Percentiles rank a stretch among this genome's conserved stretches.
Evolutionary conservation across 345 rosid genomes (phyloP).

Genomic region (Linum lewisii): DNA sequence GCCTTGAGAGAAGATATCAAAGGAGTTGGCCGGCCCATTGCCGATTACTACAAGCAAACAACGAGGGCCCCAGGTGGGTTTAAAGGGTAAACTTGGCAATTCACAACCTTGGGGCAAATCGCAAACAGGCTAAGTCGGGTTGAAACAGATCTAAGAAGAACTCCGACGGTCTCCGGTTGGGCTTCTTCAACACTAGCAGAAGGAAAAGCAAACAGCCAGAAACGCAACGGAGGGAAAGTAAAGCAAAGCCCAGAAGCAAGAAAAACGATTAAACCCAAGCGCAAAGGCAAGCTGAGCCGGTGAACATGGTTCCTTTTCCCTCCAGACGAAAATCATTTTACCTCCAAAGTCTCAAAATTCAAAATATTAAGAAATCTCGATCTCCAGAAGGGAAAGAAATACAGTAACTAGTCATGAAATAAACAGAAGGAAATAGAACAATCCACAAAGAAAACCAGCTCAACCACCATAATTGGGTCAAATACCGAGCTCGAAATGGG

Average conservation of each 20-base stretch:
- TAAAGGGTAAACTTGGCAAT: background rate
- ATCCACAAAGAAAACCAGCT: too few species aligned
- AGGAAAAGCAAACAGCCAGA: background rate
- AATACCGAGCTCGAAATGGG: too few species aligned
- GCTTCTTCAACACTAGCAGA: background rate
- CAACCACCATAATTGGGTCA: too few species aligned
- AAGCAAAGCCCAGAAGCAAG: background rate
- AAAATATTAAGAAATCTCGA: background rate
- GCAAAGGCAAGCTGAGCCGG: background rate
- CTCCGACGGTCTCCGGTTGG: background rate
- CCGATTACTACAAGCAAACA: background rate
- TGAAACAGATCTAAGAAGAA: background rate
- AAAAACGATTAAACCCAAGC: too few species aligned
- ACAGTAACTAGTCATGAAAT: background rate
- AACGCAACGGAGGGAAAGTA: background rate
- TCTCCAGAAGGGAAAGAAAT: background rate
- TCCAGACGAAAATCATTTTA: too few species aligned
- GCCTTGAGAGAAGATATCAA: background rate
- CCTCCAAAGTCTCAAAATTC: background rate
- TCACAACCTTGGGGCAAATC: background rate
- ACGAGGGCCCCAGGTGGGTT: background rate
- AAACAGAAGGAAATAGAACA: too few species aligned
- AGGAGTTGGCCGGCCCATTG: background rate
- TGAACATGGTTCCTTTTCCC: background rate
- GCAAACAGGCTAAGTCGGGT: background rate